Evolutionary conservation across 2,329 filamentous ascomycete genomes (phyloP).

Genomic region (Ceratocystis eucalypticola): DNA sequence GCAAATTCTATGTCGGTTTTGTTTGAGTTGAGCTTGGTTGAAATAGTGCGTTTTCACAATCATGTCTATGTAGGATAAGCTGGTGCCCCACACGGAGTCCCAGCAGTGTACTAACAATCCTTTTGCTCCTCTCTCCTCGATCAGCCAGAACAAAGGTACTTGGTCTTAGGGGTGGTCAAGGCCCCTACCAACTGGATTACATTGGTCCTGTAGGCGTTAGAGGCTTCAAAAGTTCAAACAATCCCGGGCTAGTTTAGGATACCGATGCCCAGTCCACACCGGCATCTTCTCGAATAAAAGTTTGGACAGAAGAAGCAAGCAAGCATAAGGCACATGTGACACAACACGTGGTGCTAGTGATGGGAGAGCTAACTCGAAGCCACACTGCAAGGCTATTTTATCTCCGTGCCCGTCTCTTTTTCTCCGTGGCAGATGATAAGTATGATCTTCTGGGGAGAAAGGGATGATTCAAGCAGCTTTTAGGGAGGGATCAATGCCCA

Average conservation of each 20-base stretch:
- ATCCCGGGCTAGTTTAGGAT: neutral
- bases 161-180: neutral
- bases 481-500: too few species aligned
- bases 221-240: constrained; percentile 8
- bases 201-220: neutral
- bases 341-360: neutral
- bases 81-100: neutral
- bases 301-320: neutral
- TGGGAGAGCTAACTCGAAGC: neutral
- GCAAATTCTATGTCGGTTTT: neutral
- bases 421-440: neutral
- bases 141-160: neutral
- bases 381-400: neutral
- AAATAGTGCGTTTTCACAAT: neutral
- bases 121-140: neutral
- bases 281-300: neutral
- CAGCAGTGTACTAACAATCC: neutral
- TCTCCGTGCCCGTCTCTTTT: neutral
- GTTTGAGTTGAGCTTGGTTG: too few species aligned
- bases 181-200: neutral
- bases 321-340: neutral
- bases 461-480: too few species aligned
- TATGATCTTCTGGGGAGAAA: neutral
- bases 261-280: neutral
- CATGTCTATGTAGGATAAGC: neutral